Evolutionary conservation across 1,284 basidiomycete genomes (phyloP).

Genomic region (Stereum hirsutum): DNA sequence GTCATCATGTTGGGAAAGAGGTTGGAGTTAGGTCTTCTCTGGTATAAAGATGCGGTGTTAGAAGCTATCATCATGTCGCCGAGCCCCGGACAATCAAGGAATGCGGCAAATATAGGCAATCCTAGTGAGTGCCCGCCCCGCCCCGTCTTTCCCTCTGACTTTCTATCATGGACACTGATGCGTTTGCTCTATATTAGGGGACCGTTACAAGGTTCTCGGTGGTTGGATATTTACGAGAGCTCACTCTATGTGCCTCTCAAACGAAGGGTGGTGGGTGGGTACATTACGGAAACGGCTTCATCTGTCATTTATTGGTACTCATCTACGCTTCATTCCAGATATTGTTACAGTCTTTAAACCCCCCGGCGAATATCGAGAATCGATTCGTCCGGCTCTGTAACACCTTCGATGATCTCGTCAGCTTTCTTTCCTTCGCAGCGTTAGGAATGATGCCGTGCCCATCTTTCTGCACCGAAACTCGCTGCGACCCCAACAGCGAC

Average conservation of each 20-base stretch:
- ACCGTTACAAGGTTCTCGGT: too few species aligned
- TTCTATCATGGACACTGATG: too few species aligned
- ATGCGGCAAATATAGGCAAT: slow-evolving; percentile 11
- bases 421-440: slow-evolving; percentile 19
- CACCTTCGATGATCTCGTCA: slow-evolving; percentile 20
- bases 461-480: slow-evolving; percentile 8
- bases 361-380: slow-evolving; percentile 17
- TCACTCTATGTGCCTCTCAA: slow-evolving; percentile 14
- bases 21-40: slow-evolving; percentile 12
- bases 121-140: slow-evolving; percentile 5
- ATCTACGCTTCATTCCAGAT: background rate
- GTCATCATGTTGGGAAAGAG: background rate
- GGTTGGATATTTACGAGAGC: slow-evolving; percentile 21
- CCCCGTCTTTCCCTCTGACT: too few species aligned
- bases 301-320: background rate
- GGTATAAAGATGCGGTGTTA: slow-evolving; percentile 21
- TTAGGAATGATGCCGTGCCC: slow-evolving; percentile 15
- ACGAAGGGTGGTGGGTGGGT: slow-evolving; percentile 24
- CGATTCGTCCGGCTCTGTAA: slow-evolving; percentile 23
- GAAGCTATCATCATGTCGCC: slow-evolving; percentile 18
- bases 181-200: too few species aligned
- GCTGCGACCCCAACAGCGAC: too few species aligned
- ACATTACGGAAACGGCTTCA: background rate
- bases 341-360: slow-evolving; percentile 3
- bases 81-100: background rate